Conservation (phyloP, 176 grass and related monocot genomes). For the Themeda triandra region DNA sequence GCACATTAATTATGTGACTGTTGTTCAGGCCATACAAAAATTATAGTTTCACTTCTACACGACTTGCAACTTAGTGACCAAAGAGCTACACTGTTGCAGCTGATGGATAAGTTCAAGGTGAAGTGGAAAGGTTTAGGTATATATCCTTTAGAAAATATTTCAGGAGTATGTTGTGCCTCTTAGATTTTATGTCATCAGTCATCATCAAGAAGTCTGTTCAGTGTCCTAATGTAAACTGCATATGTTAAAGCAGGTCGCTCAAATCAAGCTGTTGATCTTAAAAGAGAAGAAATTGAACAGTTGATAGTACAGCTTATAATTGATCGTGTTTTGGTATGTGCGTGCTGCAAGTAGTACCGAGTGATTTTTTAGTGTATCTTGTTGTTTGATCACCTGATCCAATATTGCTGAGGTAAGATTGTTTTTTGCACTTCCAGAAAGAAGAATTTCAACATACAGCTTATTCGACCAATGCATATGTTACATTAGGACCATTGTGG, state of each 20-base stretch:
- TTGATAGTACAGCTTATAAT: conserved; percentile 87
- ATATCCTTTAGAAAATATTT: neutral
- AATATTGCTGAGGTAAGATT: conserved; percentile 13
- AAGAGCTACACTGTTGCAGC: conserved; percentile 82
- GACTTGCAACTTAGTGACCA: conserved; percentile 70
- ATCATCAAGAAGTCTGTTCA: neutral
- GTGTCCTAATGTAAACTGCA: neutral
- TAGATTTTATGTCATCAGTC: neutral
- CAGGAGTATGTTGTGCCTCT: neutral
- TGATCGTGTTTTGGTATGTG: conserved; percentile 74
- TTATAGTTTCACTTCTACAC: conserved; percentile 53
- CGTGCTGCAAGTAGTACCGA: neutral
- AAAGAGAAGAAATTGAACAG: conserved; percentile 83
- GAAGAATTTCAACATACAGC: conserved; percentile 98
- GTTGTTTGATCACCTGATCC: neutral
- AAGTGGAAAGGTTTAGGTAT: conserved; percentile 71
- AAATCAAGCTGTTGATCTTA: conserved; percentile 56
- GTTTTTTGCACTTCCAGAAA: conserved; percentile 53
- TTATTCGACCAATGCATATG: conserved; percentile 89
- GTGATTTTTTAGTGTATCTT: neutral
- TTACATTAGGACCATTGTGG: conserved; percentile 71
- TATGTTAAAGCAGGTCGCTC: conserved; percentile 52
- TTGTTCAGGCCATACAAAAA: conserved; percentile 63
- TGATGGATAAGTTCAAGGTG: conserved; percentile 73
- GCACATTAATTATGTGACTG: neutral